Evolutionary conservation across 345 rosid species (phyloP).

Genomic region (Rhizophora mangle): DNA sequence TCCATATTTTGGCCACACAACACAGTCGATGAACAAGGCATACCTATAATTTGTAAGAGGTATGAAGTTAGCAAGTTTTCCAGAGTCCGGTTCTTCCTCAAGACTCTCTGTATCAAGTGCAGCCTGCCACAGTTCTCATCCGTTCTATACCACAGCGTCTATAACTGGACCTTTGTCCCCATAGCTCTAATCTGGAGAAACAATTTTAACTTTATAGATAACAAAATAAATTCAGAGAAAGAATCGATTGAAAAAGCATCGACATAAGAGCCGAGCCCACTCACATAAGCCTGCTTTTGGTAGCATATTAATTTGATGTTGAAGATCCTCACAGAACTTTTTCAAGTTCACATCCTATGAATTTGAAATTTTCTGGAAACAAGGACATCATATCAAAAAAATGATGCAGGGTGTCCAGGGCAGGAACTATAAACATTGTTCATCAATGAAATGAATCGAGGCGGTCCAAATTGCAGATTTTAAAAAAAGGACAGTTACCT

Average conservation of each 20-base stretch:
- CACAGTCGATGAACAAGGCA: neutral
- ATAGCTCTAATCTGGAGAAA: slow-evolving; percentile 44
- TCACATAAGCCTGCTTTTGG: slow-evolving; percentile 74
- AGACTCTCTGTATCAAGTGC: slow-evolving; percentile 90
- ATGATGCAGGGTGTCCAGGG: slow-evolving; percentile 6
- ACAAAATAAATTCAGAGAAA: slow-evolving; percentile 1
- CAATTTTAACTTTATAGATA: slow-evolving; percentile 9
- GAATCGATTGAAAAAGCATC: slow-evolving; percentile 14
- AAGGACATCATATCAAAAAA: slow-evolving; percentile 25
- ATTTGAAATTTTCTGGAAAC: slow-evolving; percentile 63
- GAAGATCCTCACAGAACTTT: slow-evolving; percentile 54
- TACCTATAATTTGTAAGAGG: slow-evolving; percentile 85
- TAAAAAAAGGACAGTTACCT: slow-evolving; percentile 39
- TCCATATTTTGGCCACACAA: neutral
- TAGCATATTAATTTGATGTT: slow-evolving; percentile 68
- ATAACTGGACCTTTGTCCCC: slow-evolving; percentile 92
- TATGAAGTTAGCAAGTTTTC: slow-evolving; percentile 70
- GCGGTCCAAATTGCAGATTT: neutral
- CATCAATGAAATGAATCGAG: neutral
- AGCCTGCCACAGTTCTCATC: slow-evolving; percentile 89
- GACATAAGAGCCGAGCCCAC: slow-evolving; percentile 31
- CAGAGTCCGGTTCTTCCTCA: slow-evolving; percentile 69
- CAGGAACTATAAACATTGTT: neutral
- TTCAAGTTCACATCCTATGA: slow-evolving; percentile 67
- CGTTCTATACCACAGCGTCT: slow-evolving; percentile 92